Conservation (phyloP, 306 rosid species). For the Quercus variabilis region DNA sequence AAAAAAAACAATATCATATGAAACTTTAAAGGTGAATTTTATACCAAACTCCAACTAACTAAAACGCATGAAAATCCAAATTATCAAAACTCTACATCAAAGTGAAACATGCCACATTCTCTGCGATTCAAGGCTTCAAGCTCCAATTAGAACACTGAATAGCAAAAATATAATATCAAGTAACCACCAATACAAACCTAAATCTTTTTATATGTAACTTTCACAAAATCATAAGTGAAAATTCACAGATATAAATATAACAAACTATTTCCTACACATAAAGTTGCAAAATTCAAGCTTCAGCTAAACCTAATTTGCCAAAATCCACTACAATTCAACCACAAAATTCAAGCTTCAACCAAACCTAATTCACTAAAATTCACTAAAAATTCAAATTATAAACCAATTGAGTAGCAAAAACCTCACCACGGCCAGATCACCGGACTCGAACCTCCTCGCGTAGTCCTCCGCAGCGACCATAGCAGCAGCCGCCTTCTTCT, state of each 20-base stretch:
- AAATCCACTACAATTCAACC: not conserved
- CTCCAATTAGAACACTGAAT: not conserved
- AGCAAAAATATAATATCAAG: not conserved
- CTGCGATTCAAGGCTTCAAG: not conserved
- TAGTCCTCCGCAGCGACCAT: slow-evolving; percentile 97
- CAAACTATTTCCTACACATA: not conserved
- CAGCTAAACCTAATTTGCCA: not conserved
- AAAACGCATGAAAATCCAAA: not conserved
- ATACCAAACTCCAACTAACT: not conserved
- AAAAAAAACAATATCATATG: not conserved
- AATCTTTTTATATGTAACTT: too few species aligned
- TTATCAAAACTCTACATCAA: not conserved
- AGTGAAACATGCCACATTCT: not conserved
- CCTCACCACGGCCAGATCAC: slow-evolving; percentile 46
- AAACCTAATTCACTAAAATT: not conserved
- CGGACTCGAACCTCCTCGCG: slow-evolving; percentile 79
- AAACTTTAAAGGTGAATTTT: not conserved
- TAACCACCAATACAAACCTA: too few species aligned
- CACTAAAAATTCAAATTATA: not conserved
- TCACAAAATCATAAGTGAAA: too few species aligned
- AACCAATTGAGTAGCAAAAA: not conserved
- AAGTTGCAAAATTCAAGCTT: not conserved
- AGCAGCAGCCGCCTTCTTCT: slow-evolving; percentile 87
- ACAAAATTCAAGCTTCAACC: not conserved
- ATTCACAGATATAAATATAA: not conserved